Evolutionary conservation across 2,329 filamentous ascomycete genomes (phyloP), one percentile per base, ranked within the genome.

Genomic region (Nannizziopsis barbatae): DNA sequence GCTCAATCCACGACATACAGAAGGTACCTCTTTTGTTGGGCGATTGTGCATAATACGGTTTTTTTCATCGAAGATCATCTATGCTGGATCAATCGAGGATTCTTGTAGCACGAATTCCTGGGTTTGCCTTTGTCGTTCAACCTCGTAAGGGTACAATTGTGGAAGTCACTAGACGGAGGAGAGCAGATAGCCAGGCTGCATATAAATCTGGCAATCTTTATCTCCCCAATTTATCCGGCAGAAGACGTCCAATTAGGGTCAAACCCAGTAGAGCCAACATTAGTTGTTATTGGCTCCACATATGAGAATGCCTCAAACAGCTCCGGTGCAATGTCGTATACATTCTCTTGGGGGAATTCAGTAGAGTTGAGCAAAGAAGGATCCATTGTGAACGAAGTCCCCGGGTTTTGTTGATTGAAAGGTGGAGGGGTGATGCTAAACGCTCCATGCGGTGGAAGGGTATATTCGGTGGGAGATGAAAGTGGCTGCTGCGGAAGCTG

Each of bases 291-390:
- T 1, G 68, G 68, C 47, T 70, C 66, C 7, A 66, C 58, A 51
- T 66, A 68, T 3, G 66, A 70, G 50, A 71, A 70, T 8, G 68
- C 68, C 49, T 70, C 67, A 20, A 68, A 69, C 7, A 70, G 64
- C 50, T 71, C 68, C 1, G 67, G 64, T 1, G 67, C 66, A 9
- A 70, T 68, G 40, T 69, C 64, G 40, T 67, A 68, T n/a, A 65
- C 60, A 18, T 62, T 59, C 33, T 70, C 62, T 11, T 65, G 56
- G n/a, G 64, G 62, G 49, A 70, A 64, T 15, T 62, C 58, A 7
- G 63, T 57, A 8, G 53, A 43, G 17, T 50, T 47, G 14, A 44
- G 54, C 52, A 41, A 54, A 52, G 38, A 52, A 50, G 46, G 47
- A 53, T 45, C 50, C 53, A 56, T 43, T 49, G 52, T 46, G 38